These are phyloP conservation scores for Cornus suecica DNA, from an alignment of 148 eudicot genomes.

Conservation along the genomic window DNA sequence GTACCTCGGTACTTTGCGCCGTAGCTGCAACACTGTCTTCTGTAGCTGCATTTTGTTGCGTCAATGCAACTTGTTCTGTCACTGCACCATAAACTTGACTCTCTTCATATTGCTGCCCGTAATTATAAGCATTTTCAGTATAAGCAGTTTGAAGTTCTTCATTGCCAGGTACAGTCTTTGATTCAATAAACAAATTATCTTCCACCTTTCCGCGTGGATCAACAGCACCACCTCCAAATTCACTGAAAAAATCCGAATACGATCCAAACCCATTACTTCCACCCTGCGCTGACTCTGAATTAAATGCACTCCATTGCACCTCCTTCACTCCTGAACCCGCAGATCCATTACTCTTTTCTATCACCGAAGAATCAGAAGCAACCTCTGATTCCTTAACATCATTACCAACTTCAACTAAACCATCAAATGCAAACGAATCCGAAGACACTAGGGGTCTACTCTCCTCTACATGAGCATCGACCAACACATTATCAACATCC, in stretches of 20 bases:
- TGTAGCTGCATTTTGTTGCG: conserved; percentile 31
- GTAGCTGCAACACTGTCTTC: conserved; percentile 34
- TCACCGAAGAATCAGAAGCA: conserved; percentile 20
- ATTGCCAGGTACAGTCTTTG: conserved; percentile 22
- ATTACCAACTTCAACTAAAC: conserved; percentile 30
- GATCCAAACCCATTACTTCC: conserved; percentile 57
- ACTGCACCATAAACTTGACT: conserved; percentile 25
- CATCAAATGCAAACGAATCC: conserved; percentile 36
- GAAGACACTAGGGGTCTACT: conserved; percentile 24
- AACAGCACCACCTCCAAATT: conserved; percentile 37
- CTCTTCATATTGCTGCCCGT: conserved; percentile 29
- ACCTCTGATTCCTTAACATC: conserved; percentile 25
- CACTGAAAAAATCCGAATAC: conserved; percentile 66
- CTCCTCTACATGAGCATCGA: conserved; percentile 24
- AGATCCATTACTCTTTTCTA: conserved; percentile 30
- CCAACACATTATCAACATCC: neutral
- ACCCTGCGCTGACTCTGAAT: conserved; percentile 34
- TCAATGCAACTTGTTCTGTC: conserved; percentile 32
- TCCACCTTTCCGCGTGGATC: conserved; percentile 33
- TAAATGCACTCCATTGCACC: conserved; percentile 83
- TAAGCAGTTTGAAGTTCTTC: conserved; percentile 13
- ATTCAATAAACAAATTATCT: conserved; percentile 31
- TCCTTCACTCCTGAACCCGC: conserved; percentile 60
- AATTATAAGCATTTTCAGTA: conserved; percentile 17
- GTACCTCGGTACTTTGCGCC: conserved; percentile 34